phyloP scores from a whole-genome alignment of 1,284 basidiomycete genomes.

The Rugosomyces carneus region DNA sequence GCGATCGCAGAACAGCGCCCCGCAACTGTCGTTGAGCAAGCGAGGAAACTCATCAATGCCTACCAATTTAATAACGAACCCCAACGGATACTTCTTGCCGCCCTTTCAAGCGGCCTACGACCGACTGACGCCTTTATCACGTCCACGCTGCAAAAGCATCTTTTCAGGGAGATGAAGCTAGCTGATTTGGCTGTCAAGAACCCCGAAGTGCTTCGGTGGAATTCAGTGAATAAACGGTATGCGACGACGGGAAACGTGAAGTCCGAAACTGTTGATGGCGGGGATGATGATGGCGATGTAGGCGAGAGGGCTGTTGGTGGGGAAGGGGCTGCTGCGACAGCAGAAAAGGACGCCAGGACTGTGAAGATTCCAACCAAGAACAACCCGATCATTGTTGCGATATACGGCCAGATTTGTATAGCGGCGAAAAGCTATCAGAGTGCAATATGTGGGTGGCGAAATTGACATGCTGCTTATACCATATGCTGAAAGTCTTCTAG shows the following conservation, averaged over 20 bases:
- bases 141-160: slow-evolving; percentile 73
- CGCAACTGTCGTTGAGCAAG: slow-evolving; percentile 60
- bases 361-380: slow-evolving; percentile 55
- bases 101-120: slow-evolving; percentile 61
- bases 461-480: too few species aligned
- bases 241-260: slow-evolving; percentile 27
- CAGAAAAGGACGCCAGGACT: slow-evolving; percentile 15
- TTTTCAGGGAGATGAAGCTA: slow-evolving; percentile 71
- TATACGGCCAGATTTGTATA: slow-evolving; percentile 88
- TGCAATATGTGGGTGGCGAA: slow-evolving; percentile 76
- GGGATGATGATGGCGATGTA: slow-evolving; percentile 23
- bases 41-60: slow-evolving; percentile 63
- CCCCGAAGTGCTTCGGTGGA: slow-evolving; percentile 56
- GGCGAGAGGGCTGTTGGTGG: slow-evolving; percentile 8
- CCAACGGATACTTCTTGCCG: slow-evolving; percentile 65
- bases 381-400: slow-evolving; percentile 68
- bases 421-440: slow-evolving; percentile 85
- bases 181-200: slow-evolving; percentile 57
- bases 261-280: slow-evolving; percentile 25
- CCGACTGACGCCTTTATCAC: slow-evolving; percentile 72
- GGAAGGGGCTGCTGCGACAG: slow-evolving; percentile 3
- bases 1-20: slow-evolving; percentile 55
- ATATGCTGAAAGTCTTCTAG: slow-evolving; percentile 32
- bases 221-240: slow-evolving; percentile 46
- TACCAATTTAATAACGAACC: slow-evolving; percentile 83